Evolutionary conservation across 176 grass and related monocot species (phyloP).

Genomic region (Hyparrhenia diplandra): DNA sequence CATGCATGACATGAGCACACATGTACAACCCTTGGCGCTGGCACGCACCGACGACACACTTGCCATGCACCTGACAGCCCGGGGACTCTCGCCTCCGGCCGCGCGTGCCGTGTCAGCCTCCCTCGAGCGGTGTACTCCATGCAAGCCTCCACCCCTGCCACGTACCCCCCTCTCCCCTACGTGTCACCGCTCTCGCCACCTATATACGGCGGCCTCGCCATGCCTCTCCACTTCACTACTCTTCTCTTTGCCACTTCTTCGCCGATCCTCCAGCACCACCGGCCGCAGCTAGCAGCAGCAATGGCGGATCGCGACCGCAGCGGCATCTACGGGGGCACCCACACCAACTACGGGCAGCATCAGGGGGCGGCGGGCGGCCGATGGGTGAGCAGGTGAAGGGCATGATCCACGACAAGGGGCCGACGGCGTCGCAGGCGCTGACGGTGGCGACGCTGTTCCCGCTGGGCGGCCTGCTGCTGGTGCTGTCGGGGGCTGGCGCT

Average conservation of each 20-base stretch:
- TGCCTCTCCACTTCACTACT: not conserved
- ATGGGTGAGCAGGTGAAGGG: constrained; percentile 43
- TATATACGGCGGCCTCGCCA: constrained; percentile 20
- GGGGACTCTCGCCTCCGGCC: not conserved
- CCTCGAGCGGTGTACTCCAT: constrained; percentile 42
- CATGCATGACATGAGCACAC: not conserved
- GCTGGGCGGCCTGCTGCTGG: constrained; percentile 63
- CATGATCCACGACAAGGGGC: constrained; percentile 58
- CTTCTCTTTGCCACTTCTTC: no score
- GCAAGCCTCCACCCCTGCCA: constrained; percentile 47
- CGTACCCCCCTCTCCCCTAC: constrained; percentile 43
- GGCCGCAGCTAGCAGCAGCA: no score
- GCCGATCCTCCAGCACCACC: no score
- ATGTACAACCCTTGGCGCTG: not conserved
- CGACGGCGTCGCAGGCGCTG: constrained; percentile 69
- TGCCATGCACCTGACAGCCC: not conserved
- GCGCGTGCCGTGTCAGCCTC: constrained; percentile 27
- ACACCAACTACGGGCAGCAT: not conserved
- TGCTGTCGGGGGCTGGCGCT: constrained; percentile 63
- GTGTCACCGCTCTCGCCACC: constrained; percentile 54
- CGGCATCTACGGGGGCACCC: not conserved
- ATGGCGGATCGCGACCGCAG: constrained; percentile 57
- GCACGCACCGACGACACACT: not conserved
- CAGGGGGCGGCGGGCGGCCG: constrained; percentile 6
- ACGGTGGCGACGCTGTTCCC: constrained; percentile 87